These are phyloP conservation scores for Verbena officinalis DNA, from an alignment of 257 asterid genomes.

Conservation along the genomic window DNA sequence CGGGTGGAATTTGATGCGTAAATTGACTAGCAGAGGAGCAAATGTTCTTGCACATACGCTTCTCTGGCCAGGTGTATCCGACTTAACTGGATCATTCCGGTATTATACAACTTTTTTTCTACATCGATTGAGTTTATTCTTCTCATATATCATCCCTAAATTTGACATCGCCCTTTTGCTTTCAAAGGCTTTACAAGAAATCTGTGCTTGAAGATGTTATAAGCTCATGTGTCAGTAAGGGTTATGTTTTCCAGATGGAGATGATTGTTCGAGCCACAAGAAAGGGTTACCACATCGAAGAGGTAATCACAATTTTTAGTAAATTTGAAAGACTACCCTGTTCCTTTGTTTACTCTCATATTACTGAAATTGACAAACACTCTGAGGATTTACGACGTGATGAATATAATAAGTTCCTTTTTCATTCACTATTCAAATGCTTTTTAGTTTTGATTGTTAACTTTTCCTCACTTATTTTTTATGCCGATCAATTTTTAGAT, in stretches of 20 bases:
- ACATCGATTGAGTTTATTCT: conserved; percentile 3
- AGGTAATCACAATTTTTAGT: conserved; percentile 50
- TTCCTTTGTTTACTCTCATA: conserved; percentile 2
- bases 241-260: conserved; percentile 99
- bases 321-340: conserved; percentile 14
- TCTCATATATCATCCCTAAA: conserved; percentile 1
- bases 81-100: conserved; percentile 98
- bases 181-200: conserved; percentile 76
- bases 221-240: conserved; percentile 93
- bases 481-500: background rate
- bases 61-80: conserved; percentile 99
- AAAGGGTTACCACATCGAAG: conserved; percentile 86
- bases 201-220: conserved; percentile 91
- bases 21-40: conserved; percentile 98
- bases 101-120: conserved; percentile 38
- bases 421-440: background rate
- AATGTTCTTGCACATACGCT: conserved; percentile 96
- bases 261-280: conserved; percentile 97
- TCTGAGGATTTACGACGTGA: too few species aligned
- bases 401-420: too few species aligned
- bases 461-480: too few species aligned
- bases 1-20: conserved; percentile 98
- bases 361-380: too few species aligned
- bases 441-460: too few species aligned
- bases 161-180: conserved; percentile 22